Conservation (phyloP, 225 moss, liverwort and hornwort genomes). For the Sphagnum tenellum region DNA sequence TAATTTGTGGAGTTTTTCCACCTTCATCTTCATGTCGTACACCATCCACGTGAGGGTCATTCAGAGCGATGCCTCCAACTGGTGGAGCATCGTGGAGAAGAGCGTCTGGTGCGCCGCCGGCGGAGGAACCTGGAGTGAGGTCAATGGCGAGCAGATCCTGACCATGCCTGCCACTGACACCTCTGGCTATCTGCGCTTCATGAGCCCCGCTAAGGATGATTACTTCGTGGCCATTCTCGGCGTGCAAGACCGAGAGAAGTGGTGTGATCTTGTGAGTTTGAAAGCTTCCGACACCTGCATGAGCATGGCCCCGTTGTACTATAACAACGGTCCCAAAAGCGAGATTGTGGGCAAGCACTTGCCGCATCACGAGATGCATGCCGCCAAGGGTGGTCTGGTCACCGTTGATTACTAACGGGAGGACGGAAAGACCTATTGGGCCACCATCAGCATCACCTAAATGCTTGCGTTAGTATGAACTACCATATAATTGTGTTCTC, state of each 20-base stretch:
- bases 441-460: no score
- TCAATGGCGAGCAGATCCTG: constrained; percentile 7
- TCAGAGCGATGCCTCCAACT: constrained; percentile 2
- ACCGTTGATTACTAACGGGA: no score
- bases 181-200: constrained; percentile 13
- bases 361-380: no score
- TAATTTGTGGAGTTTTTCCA: no score
- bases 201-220: background rate
- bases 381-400: no score
- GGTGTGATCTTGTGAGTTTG: constrained; percentile 8
- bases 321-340: no score
- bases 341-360: no score
- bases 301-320: constrained; percentile 6
- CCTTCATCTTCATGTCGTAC: constrained; percentile 6
- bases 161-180: constrained; percentile 14
- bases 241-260: constrained; percentile 13
- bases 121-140: constrained; percentile 8
- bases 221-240: constrained; percentile 9
- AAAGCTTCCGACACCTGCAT: constrained; percentile 1
- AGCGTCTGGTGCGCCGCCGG: constrained; percentile 6
- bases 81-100: constrained; percentile 9
- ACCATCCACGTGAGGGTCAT: constrained; percentile 7
- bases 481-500: no score
- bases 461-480: no score
- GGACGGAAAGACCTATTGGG: no score